Base-by-base conservation (phyloP, 345 rosid genomes). In the Sisymbrium irio region DNA sequence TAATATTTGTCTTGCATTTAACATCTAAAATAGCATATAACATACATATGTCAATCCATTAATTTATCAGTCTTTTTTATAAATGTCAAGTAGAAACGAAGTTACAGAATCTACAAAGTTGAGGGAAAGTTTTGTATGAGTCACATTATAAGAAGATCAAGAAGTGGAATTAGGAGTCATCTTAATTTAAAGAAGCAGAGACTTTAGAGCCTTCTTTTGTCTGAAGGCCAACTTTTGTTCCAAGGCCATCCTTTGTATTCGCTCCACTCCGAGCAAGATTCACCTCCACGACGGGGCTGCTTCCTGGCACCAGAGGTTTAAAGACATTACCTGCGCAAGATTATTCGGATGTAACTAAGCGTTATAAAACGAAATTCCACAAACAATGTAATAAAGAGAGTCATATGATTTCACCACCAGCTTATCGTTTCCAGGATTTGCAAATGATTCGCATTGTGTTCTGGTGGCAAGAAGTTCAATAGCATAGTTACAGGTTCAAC, bases 161-260 rank as follows among this genome's bases (percentile, higher is more conserved):
- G 13, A 55, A 55, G 41, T 53, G 19, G 51, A 51, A n/a, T n/a
- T 22, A 54, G 17, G 33, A 33, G 17, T 67, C 14, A 59, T 37
- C 1, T 39, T 50, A 51, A 1, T 69, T 57, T 44, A 69, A 69
- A 69, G 67, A 20, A 59, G 53, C 55, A 59, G 62, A 28, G 27
- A 59, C 73, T 67, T 67, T 67, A 54, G 78, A 67, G 19, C 62
- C 73, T 30, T 59, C 6, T 42, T 30, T 40, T 39, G 20, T 40
- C 53, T 67, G 27, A 67, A 67, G 1, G 22, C 19, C 46, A 58
- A 58, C 27, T 28, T 47, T 59, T 14, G 56, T 75, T 40, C 73
- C 73, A 67, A 67, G 73, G 6, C 73, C 73, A 59, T 42, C 47
- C 56, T 59, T 67, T 49, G 68, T 60, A 39, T 67, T 46, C 15